Evolutionary conservation across 1,284 basidiomycete species (phyloP).

Genomic region (Cerioporus squamosus): DNA sequence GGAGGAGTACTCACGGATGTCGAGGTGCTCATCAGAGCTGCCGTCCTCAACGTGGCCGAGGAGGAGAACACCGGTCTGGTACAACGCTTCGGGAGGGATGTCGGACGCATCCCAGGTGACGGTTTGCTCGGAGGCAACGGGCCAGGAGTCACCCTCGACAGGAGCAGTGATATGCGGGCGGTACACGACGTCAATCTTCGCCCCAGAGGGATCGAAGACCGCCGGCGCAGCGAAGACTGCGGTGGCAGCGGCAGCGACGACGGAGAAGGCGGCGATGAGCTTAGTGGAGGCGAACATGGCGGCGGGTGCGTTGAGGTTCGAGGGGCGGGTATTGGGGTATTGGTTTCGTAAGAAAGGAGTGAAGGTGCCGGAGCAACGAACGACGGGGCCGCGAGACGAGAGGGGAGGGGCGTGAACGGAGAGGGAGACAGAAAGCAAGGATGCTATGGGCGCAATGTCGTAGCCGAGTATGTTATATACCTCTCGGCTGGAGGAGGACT

Average conservation of each 20-base stretch:
- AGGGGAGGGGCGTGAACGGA: neutral
- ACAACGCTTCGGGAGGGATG: slow-evolving; percentile 35
- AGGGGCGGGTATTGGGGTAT: slow-evolving; percentile 8
- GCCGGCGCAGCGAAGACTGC: slow-evolving; percentile 35
- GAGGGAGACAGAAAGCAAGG: neutral
- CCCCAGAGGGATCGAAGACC: slow-evolving; percentile 13
- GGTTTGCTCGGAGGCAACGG: slow-evolving; percentile 37
- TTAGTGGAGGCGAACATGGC: slow-evolving; percentile 27
- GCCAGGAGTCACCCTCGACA: slow-evolving; percentile 40
- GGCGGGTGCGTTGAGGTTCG: neutral
- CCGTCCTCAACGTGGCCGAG: slow-evolving; percentile 39
- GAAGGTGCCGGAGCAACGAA: slow-evolving; percentile 8
- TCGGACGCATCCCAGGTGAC: slow-evolving; percentile 47
- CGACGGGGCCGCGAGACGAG: neutral
- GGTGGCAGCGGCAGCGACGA: slow-evolving; percentile 28
- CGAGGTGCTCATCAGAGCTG: slow-evolving; percentile 43
- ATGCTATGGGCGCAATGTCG: neutral
- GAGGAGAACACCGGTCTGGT: slow-evolving; percentile 38
- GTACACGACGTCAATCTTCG: slow-evolving; percentile 45
- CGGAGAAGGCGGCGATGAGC: slow-evolving; percentile 28
- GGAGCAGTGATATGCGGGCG: slow-evolving; percentile 48
- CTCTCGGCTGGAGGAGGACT: neutral
- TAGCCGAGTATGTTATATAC: neutral
- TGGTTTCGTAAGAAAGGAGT: neutral
- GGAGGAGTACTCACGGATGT: slow-evolving; percentile 37